Evolutionary conservation across 805 yeast species (phyloP).

Genomic region (Dipodascopsis tothii): DNA sequence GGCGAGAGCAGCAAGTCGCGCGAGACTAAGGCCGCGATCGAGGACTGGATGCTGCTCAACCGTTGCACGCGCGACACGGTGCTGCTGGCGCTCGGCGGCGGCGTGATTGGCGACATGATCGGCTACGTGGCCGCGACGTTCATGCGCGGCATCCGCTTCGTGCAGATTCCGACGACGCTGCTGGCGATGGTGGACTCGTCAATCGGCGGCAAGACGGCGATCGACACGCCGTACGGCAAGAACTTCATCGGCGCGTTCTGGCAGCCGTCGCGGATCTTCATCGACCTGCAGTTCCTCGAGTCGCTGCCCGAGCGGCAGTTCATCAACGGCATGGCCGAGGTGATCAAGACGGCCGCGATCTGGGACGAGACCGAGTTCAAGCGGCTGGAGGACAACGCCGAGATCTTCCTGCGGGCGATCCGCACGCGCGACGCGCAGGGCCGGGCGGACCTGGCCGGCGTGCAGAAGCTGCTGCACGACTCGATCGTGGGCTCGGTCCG

Average conservation of each 20-base stretch:
- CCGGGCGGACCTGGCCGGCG: constrained; percentile 57
- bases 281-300: constrained; percentile 77
- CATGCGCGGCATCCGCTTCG: constrained; percentile 93
- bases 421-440: constrained; percentile 37
- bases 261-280: constrained; percentile 86
- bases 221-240: constrained; percentile 92
- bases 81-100: constrained; percentile 92
- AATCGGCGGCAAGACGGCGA: constrained; percentile 97
- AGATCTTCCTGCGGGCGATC: constrained; percentile 61
- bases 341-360: constrained; percentile 94
- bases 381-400: constrained; percentile 71
- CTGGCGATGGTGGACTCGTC: constrained; percentile 97
- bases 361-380: constrained; percentile 89
- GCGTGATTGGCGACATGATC: constrained; percentile 97
- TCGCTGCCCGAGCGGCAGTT: constrained; percentile 90
- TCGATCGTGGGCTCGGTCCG: constrained; percentile 77
- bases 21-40: constrained; percentile 83
- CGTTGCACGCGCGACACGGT: constrained; percentile 97
- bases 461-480: constrained; percentile 65
- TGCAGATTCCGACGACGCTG: constrained; percentile 89
- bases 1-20: constrained; percentile 90
- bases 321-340: constrained; percentile 97
- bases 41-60: constrained; percentile 70
- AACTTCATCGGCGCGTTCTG: constrained; percentile 95
- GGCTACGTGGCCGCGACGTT: constrained; percentile 99